A percentile compares a stretch with the other conserved stretches of the same genome.
Conservation (phyloP, 805 yeast genomes). For the Cyberlindnera bimundalis region DNA sequence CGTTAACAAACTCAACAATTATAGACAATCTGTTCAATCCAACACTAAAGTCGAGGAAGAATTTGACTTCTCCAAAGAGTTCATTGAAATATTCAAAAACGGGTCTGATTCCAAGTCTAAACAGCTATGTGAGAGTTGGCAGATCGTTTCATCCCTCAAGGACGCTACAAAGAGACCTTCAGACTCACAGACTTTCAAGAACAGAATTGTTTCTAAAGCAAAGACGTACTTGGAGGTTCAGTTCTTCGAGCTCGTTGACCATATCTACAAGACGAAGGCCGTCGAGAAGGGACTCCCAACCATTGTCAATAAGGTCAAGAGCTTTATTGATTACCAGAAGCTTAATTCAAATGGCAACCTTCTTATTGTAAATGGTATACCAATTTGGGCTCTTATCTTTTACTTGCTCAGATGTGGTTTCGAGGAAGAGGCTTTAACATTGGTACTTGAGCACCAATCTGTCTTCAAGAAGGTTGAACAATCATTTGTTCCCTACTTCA, state of each 20-base stretch:
- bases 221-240: conserved; percentile 67
- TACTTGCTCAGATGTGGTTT: conserved; percentile 85
- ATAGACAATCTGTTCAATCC: conserved; percentile 46
- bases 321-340: conserved; percentile 49
- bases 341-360: conserved; percentile 46
- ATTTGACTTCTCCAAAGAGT: conserved; percentile 57
- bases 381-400: conserved; percentile 92
- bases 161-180: conserved; percentile 20
- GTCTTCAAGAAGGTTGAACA: conserved; percentile 83
- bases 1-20: conserved; percentile 65
- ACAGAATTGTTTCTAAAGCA: conserved; percentile 49
- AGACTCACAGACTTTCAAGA: conserved; percentile 24
- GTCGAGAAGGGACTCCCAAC: conserved; percentile 66
- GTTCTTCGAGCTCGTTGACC: conserved; percentile 71
- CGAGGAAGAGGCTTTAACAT: conserved; percentile 69
- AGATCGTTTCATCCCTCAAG: conserved; percentile 47
- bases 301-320: conserved; percentile 65
- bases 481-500: conserved; percentile 75
- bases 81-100: conserved; percentile 55
- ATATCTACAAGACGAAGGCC: conserved; percentile 52
- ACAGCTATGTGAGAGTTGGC: conserved; percentile 75
- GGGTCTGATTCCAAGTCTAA: conserved; percentile 62
- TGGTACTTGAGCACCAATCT: conserved; percentile 59
- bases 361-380: conserved; percentile 72
- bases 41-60: conserved; percentile 23